Evolutionary conservation across 2,329 filamentous ascomycete species (phyloP).

Genomic region (Trichoderma asperellum): DNA sequence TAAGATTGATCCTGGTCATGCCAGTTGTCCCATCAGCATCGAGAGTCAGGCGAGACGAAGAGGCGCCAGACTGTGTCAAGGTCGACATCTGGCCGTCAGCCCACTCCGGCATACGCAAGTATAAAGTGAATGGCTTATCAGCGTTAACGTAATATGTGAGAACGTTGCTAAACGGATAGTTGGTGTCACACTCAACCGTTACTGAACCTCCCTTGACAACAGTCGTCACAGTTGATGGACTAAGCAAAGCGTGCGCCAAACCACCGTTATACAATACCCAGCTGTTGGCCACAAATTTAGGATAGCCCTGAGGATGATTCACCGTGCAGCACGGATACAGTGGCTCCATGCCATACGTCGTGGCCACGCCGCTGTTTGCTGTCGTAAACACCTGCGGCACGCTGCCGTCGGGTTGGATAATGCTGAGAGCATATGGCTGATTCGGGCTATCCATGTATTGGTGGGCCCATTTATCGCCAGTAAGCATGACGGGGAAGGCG

Average conservation of each 20-base stretch:
- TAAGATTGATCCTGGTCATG: constrained; percentile 33
- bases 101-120: constrained; percentile 40
- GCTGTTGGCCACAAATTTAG: constrained; percentile 56
- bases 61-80: constrained; percentile 17
- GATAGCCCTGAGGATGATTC: constrained; percentile 61
- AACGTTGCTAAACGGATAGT: constrained; percentile 48
- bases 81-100: constrained; percentile 18
- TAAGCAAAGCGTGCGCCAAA: constrained; percentile 55
- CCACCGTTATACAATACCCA: constrained; percentile 51
- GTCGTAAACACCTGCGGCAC: constrained; percentile 50
- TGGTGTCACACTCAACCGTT: constrained; percentile 50
- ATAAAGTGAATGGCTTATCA: constrained; percentile 36
- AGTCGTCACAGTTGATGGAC: constrained; percentile 49
- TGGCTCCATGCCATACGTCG: constrained; percentile 55
- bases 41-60: constrained; percentile 22
- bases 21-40: constrained; percentile 29
- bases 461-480: constrained; percentile 58
- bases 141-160: constrained; percentile 38
- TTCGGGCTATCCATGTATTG: constrained; percentile 60
- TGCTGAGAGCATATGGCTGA: constrained; percentile 51
- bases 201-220: constrained; percentile 42
- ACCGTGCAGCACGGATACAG: constrained; percentile 61
- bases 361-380: constrained; percentile 45
- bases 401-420: constrained; percentile 41
- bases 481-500: constrained; percentile 55